Conservation (phyloP, 2,329 filamentous ascomycete genomes). For the Grosmannia clavigera region DNA sequence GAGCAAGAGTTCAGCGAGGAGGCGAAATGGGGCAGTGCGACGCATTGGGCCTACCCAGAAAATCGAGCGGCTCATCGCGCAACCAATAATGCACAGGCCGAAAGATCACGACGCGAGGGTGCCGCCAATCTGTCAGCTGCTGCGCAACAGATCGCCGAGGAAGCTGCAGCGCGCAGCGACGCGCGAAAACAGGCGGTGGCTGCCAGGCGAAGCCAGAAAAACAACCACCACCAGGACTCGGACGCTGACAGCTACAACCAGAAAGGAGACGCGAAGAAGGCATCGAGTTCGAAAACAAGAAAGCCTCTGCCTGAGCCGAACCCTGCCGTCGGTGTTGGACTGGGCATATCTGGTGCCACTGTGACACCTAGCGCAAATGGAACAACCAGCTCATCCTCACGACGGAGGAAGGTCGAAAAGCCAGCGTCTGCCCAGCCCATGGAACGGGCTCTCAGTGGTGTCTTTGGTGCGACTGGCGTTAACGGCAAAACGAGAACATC, state of each 20-base stretch:
- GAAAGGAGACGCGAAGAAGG: conserved; percentile 48
- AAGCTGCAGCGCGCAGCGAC: conserved; percentile 74
- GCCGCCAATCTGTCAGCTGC: conserved; percentile 67
- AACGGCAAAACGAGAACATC: conserved; percentile 43
- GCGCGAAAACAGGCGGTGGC: conserved; percentile 70
- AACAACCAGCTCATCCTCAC: conserved; percentile 35
- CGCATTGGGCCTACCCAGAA: conserved; percentile 91
- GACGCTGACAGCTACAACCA: conserved; percentile 62
- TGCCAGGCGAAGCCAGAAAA: conserved; percentile 59
- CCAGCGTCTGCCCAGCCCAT: conserved; percentile 36
- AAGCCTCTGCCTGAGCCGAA: conserved; percentile 29
- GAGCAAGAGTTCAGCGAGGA: conserved; percentile 88
- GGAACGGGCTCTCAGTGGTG: conserved; percentile 57
- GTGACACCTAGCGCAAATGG: conserved; percentile 33
- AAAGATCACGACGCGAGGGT: conserved; percentile 67
- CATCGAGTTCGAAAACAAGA: conserved; percentile 45
- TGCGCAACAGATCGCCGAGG: conserved; percentile 65
- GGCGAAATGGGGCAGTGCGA: conserved; percentile 79
- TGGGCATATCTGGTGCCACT: conserved; percentile 51
- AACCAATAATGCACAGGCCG: conserved; percentile 48
- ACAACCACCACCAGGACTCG: conserved; percentile 42
- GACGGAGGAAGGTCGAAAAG: conserved; percentile 70
- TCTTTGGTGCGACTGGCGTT: conserved; percentile 26
- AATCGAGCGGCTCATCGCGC: conserved; percentile 51
- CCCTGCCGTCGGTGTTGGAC: conserved; percentile 30